Evolutionary conservation across 129 eudicot genomes (phyloP), one percentile per base, ranked within the genome.

Genomic region (Silybum marianum): DNA sequence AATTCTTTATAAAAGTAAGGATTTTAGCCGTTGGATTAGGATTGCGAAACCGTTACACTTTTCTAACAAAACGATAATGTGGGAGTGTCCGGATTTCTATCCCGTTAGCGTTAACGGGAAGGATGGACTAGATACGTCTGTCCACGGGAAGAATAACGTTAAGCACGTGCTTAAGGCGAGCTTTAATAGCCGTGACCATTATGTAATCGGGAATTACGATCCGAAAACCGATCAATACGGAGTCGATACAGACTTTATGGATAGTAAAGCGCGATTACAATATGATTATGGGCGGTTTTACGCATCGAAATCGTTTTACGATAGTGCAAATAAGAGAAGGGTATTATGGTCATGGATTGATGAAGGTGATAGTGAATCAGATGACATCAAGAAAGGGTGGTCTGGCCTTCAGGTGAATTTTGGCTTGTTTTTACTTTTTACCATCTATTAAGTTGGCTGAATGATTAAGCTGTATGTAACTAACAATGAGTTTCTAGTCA

Each of bases 31-130:
- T 4, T 90, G 93, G 95, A 73, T 39, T 69, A 76, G 71, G 75
- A 7, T 58, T 19, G 36, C 85, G 9, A 78, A 65, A 8, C 89
- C 88, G 38, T 74, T 90, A 11, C 89, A 93, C 72, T 84, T 72
- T 12, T 82, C 86, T 0, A 82, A 87, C 11, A 86, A 83, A 65
- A 93, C 92, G 12, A 82, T 74, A 21, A 93, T 90, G 88, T 93
- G 96, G 96, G 97, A 93, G 58, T 93, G 97, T 69, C 93, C 93
- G 4, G 95, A 93, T 84, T 93, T 90, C 65, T 93, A 69, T 72
- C 97, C 96, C 1, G 89, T 90, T 18, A 77, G 85, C 39, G 26
- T 42, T 44, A 21, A 28, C 18, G 80, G 81, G 1, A n/a, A 46
- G 16, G 66, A 78, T 42, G 97, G 95, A 8, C 85, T 86, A 8